A percentile compares a stretch with the other conserved stretches of the same genome.
These are phyloP conservation scores for Tribonema minus DNA, from an alignment of 108 stramenopile species.

Conservation along the genomic window DNA sequence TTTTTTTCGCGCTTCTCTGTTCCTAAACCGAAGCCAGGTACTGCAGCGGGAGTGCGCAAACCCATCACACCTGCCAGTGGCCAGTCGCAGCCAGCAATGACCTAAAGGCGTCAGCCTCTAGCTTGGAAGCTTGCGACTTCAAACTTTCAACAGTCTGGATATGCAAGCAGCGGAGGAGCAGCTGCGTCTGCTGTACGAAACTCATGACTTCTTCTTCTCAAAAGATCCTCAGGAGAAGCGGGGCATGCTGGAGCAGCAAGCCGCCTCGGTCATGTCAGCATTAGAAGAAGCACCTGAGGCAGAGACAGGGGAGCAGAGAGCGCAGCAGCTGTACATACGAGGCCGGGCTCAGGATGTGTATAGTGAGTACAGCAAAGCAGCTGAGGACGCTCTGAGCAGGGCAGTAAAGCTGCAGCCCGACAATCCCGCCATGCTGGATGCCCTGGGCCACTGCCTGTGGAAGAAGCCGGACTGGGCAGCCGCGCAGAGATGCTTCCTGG, in stretches of 20 bases:
- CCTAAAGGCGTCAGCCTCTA: too few species aligned
- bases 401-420: slow-evolving; percentile 52
- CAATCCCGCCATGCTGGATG: slow-evolving; percentile 24
- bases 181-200: slow-evolving; percentile 7
- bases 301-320: neutral
- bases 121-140: too few species aligned
- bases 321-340: neutral
- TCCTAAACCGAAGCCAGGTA: too few species aligned
- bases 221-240: slow-evolving; percentile 20
- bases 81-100: too few species aligned
- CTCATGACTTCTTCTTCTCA: slow-evolving; percentile 27
- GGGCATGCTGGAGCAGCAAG: neutral
- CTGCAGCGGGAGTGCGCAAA: too few species aligned
- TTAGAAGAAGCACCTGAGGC: neutral
- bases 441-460: slow-evolving; percentile 51
- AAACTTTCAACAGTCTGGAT: too few species aligned
- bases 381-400: slow-evolving; percentile 20
- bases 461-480: slow-evolving; percentile 35
- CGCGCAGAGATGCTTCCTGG: slow-evolving; percentile 38
- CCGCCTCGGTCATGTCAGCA: neutral
- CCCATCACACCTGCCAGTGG: too few species aligned
- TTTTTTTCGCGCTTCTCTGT: too few species aligned
- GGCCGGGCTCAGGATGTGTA: slow-evolving; percentile 35
- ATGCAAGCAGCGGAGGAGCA: slow-evolving; percentile 5
- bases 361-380: slow-evolving; percentile 5